These are phyloP conservation scores for Naegleria fowleri DNA, from an alignment of 208 protist species.

Conservation along the genomic window DNA sequence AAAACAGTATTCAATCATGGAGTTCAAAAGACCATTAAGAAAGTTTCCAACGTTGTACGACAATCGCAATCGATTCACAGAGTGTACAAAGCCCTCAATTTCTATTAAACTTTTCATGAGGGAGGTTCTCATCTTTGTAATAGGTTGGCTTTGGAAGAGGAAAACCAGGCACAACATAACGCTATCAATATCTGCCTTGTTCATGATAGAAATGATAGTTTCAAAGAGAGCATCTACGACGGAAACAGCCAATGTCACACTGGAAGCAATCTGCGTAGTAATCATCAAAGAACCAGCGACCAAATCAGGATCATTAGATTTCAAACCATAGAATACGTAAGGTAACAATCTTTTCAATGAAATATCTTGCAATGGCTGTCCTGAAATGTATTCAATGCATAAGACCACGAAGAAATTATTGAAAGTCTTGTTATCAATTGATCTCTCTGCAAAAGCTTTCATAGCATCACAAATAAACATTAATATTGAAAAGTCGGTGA, in stretches of 20 bases:
- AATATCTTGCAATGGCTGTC: slow-evolving; percentile 24
- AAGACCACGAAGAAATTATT: neutral
- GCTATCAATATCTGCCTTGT: slow-evolving; percentile 14
- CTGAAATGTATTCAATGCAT: neutral
- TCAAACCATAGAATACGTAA: slow-evolving; percentile 33
- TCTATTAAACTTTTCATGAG: slow-evolving; percentile 7
- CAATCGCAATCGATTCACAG: slow-evolving; percentile 7
- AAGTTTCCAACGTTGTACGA: slow-evolving; percentile 33
- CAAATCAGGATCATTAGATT: neutral
- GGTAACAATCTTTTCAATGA: slow-evolving; percentile 31
- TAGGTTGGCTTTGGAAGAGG: slow-evolving; percentile 28
- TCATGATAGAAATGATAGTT: neutral
- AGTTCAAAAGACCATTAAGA: slow-evolving; percentile 22
- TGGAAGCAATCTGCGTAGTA: slow-evolving; percentile 33
- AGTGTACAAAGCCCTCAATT: slow-evolving; percentile 3
- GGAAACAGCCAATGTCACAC: neutral
- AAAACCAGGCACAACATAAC: slow-evolving; percentile 24
- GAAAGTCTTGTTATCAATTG: neutral
- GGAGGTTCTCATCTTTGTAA: neutral
- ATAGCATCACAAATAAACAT: slow-evolving; percentile 42
- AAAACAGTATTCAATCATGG: neutral
- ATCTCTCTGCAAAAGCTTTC: neutral
- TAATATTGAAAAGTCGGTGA: slow-evolving; percentile 29
- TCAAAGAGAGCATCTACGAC: slow-evolving; percentile 30
- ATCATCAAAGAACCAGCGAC: slow-evolving; percentile 38